phyloP scores from a whole-genome alignment of 352 stramenopile genomes.

The Pythium vanterpoolii region DNA sequence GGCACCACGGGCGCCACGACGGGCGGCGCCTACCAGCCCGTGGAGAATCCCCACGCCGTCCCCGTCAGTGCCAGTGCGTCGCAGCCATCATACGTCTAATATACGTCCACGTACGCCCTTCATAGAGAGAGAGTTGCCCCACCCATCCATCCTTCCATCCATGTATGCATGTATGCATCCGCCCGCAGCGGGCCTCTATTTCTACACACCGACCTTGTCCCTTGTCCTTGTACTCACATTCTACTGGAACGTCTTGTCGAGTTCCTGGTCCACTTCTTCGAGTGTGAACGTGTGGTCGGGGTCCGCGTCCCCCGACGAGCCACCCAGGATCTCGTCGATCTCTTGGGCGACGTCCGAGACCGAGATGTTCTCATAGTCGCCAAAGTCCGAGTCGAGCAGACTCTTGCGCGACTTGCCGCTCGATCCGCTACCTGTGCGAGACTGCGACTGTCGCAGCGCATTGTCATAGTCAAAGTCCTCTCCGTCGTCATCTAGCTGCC shows the following conservation, averaged over 20 bases:
- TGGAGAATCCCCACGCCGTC: no score
- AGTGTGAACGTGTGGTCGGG: constrained; percentile 16
- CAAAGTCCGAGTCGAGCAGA: constrained; percentile 19
- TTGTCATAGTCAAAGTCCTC: constrained; percentile 25
- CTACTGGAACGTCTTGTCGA: constrained; percentile 21
- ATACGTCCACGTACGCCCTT: not conserved
- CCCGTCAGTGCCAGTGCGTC: not conserved
- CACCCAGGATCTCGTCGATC: constrained; percentile 22
- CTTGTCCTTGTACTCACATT: not conserved
- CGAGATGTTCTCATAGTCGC: constrained; percentile 24
- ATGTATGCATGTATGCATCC: not conserved
- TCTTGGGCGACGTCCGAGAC: constrained; percentile 25
- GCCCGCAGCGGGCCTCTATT: constrained; percentile 11
- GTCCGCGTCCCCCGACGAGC: constrained; percentile 7
- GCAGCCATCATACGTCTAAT: constrained; percentile 18
- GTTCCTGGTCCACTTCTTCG: constrained; percentile 21
- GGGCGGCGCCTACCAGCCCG: constrained; percentile 5
- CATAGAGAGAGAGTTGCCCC: not conserved
- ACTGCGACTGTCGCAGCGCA: constrained; percentile 14
- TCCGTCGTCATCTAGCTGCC: not conserved
- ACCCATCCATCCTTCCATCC: not conserved
- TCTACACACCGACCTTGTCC: constrained; percentile 6
- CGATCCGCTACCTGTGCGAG: constrained; percentile 10
- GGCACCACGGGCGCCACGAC: not conserved
- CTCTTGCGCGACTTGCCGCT: constrained; percentile 17